phyloP scores from a whole-genome alignment of 176 grass and related monocot genomes.

The Phyllostachys edulis region DNA sequence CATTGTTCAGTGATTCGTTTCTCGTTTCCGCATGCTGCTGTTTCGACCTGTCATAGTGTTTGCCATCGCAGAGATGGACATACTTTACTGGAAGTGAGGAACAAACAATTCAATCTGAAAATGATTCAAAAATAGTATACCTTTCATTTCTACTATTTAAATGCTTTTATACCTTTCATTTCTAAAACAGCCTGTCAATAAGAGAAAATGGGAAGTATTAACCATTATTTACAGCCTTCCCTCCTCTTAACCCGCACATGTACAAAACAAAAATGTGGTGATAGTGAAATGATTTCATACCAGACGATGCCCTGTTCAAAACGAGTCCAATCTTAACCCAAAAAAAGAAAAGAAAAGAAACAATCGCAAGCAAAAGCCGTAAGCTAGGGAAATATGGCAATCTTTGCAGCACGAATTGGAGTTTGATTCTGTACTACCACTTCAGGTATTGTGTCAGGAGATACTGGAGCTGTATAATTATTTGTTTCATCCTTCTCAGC shows the following conservation, averaged over 20 bases:
- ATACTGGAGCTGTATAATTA: neutral
- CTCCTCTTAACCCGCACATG: too few species aligned
- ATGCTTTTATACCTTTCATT: too few species aligned
- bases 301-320: neutral
- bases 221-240: neutral
- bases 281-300: neutral
- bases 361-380: neutral
- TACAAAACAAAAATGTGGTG: neutral
- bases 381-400: neutral
- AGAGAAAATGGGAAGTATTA: neutral
- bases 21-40: neutral
- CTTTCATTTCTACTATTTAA: too few species aligned
- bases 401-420: neutral
- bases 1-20: neutral
- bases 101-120: neutral
- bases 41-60: neutral
- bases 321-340: neutral
- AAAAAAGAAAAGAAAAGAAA: too few species aligned
- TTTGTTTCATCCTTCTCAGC: slow-evolving; percentile 43
- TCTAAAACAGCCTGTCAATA: neutral
- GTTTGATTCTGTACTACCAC: neutral
- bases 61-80: slow-evolving; percentile 6
- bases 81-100: slow-evolving; percentile 1
- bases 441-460: slow-evolving; percentile 15
- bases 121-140: neutral